Evolutionary conservation across 352 stramenopile genomes (phyloP), one percentile per base, ranked within the genome.

Genomic region (Phytopythium delawarense): DNA sequence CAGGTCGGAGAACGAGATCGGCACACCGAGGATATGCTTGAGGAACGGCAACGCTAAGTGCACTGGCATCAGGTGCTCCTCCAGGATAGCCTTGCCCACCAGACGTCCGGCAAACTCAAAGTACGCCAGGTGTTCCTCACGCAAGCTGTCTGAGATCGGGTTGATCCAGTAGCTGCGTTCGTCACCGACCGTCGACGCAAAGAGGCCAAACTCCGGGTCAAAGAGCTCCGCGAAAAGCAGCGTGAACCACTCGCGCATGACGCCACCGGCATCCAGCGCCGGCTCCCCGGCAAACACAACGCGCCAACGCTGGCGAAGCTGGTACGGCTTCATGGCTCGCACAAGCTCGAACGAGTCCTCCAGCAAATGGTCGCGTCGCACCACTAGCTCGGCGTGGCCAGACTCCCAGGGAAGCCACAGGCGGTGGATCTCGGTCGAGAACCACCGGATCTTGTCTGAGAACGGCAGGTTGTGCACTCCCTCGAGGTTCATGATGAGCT

Each of bases 161-260:
- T 95, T 95, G 61, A 96, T 91, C 74, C 84, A 92, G 68, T 94
- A 96, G 55, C 83, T 89, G 30, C 79, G 76, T 52, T 91, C 82
- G 45, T 93, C 82, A 20, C 78, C 81, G 35, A 87, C 75, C 1
- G 79, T 89, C 18, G 75, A 83, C 15, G 83, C 65, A 61, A 96
- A 96, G 25, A 96, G 72, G 7, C 87, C 90, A 37, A 91, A 84
- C 0, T 67, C 62, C 0, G 84, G 84, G 58, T 93, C 87, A 25
- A 97, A 96, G 2, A 97, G 60, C 60, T 92, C 85, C 0, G 69
- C 68, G 57, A 91, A 92, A 18, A 96, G 65, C 16, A 96, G 71
- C 35, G 82, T 90, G 63, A 96, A 96, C 90, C 90, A 97, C 67
- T 96, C 90, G 21, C 90, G 83, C 76, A 96, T 92, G 30, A 97